Evolutionary conservation across 2,329 filamentous ascomycete species (phyloP).

Genomic region (Diaporthe sp.): DNA sequence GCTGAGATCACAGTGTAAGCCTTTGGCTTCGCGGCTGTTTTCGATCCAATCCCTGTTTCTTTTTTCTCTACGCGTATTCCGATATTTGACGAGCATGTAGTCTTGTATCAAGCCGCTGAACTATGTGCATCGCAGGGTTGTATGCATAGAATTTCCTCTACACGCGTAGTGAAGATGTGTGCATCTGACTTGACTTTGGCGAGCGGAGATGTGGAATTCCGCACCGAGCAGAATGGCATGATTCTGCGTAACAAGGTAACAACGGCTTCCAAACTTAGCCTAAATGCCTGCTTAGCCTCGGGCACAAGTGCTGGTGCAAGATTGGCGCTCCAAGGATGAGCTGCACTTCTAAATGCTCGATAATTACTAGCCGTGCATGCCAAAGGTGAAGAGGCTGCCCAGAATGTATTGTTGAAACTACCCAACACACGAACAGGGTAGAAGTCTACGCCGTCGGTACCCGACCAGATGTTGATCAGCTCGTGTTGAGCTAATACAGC

Average conservation of each 20-base stretch:
- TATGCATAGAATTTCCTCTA: not conserved
- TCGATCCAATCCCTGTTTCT: too few species aligned
- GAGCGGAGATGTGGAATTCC: not conserved
- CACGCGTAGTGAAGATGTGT: not conserved
- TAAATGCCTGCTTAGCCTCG: not conserved
- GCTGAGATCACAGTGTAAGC: not conserved
- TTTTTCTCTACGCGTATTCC: not conserved
- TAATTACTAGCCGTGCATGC: not conserved
- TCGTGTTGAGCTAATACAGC: not conserved
- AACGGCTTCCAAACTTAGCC: not conserved
- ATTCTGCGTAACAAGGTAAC: conserved; percentile 11
- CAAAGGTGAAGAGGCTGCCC: not conserved
- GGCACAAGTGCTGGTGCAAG: conserved; percentile 7
- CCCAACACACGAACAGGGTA: not conserved
- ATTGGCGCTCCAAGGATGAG: not conserved
- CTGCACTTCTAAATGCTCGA: not conserved
- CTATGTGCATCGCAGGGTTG: not conserved
- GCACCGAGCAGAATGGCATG: not conserved
- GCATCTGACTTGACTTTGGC: not conserved
- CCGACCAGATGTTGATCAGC: not conserved
- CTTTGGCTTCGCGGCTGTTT: not conserved
- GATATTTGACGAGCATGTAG: too few species aligned
- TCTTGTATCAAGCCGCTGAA: not conserved
- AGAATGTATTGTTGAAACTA: not conserved
- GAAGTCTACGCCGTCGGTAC: not conserved